Base-by-base conservation (phyloP, 148 eudicot genomes). In the Rhododendron henanense region DNA sequence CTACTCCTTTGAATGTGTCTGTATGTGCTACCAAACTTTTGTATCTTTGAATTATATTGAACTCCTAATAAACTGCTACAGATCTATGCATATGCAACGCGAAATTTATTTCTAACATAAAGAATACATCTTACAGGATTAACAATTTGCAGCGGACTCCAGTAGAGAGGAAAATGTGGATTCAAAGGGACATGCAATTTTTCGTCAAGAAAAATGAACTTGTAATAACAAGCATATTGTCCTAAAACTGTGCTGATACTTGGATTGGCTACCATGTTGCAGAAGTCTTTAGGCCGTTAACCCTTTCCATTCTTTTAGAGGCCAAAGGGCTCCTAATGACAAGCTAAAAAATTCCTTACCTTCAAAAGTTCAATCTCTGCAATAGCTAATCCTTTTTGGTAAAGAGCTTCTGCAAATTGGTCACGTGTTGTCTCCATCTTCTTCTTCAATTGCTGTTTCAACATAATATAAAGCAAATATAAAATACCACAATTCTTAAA, bases 321-420 rank as follows among this genome's bases (percentile, higher is more conserved):
- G 31, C 33, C 61, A 14, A 21, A 50, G 15, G 35, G 44, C 85
- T 13, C 23, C n/a, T 39, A 65, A 28, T 44, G n/a, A 67, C n/a
- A 65, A 45, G 41, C 48, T 14, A 33, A 37, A 13, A 53, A 75
- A 75, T 85, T 50, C 75, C 63, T 53, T 71, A 95, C 99, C 98
- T 94, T 95, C 78, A 93, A 78, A 37, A 90, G 83, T 84, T 93
- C 96, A 53, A 94, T 89, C 87, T 94, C 95, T 80, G 91, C 92
- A 71, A 97, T 78, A 83, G 99, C 98, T 73, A 97, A 85, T 78
- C 98, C 99, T 89, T 97, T 97, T 88, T 95, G 98, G 90, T 95
- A 97, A 44, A 97, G 94, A 50, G 98, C 96, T 76, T 94, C 95
- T 0, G 95, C 94, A 85, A 95, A 88, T 81, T 95, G 96, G 89